A percentile compares a stretch with the other conserved stretches of the same genome.
Evolutionary conservation across 495 filamentous ascomycete genomes (phyloP).

Genomic region (Trypethelium eluteriae): DNA sequence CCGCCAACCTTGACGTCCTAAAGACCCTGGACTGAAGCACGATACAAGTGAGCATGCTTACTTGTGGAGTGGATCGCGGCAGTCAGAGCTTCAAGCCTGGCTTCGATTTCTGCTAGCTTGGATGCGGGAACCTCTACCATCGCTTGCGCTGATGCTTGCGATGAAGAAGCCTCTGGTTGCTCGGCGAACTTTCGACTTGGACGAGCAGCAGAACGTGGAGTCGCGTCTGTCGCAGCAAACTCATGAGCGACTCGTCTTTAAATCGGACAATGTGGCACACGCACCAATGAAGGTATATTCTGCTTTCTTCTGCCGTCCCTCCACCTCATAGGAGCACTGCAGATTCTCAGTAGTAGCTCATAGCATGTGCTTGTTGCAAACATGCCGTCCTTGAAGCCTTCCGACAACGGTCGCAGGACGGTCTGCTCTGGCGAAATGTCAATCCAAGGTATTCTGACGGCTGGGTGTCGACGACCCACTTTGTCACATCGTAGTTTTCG

Average conservation of each 20-base stretch:
- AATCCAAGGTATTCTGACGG: not conserved
- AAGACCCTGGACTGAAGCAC: constrained; percentile 7
- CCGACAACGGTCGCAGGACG: not conserved
- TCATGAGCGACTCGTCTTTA: not conserved
- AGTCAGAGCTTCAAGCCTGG: constrained; percentile 2
- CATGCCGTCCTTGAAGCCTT: constrained; percentile 9
- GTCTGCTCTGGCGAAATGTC: not conserved
- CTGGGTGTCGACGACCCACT: not conserved
- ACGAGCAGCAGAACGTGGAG: not conserved
- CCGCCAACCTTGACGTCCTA: not conserved
- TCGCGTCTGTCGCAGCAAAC: constrained; percentile 7
- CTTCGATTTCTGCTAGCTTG: constrained; percentile 3
- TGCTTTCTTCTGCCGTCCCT: not conserved
- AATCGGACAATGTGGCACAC: not conserved
- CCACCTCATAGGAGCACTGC: constrained; percentile 1
- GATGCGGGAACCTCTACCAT: constrained; percentile 1
- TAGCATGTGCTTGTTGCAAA: not conserved
- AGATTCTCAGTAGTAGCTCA: not conserved
- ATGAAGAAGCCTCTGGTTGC: constrained; percentile 3
- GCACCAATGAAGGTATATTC: constrained; percentile 1
- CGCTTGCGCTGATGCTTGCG: constrained; percentile 2
- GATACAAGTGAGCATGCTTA: constrained; percentile 3
- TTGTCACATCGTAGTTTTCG: constrained; percentile 10
- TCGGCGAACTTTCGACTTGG: not conserved
- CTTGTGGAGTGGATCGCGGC: constrained; percentile 5